Base-by-base conservation (phyloP, 2,329 filamentous ascomycete genomes). In the Diaporthe velutina region DNA sequence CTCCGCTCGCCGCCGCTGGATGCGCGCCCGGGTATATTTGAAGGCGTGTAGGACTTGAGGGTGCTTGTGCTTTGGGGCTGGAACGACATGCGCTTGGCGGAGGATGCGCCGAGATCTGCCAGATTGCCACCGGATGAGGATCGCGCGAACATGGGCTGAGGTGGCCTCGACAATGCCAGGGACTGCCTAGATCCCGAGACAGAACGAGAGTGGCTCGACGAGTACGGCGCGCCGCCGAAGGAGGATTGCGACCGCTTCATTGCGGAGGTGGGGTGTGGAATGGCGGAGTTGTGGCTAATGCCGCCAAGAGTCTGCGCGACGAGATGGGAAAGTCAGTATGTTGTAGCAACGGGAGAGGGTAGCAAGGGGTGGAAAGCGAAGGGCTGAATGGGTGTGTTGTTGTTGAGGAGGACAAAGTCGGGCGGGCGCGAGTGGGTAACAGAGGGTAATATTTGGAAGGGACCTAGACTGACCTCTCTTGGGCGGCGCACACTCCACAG, bases 211-310 rank as follows among this genome's bases (percentile, higher is more conserved):
- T 98, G 94, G 82, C 93, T 92, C 72, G 89, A 88, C 73, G 92
- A 91, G 80, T 90, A 93, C 60, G 90, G 91, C 74, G 88, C 87
- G 80, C 90, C 89, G 80, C 91, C 88, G 81, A 91, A 91, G 77
- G 91, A 92, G 79, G 95, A 96, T 81, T 92, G 97, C 40, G 94
- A 94, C 83, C 97, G 94, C 87, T 99, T 99, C 90, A 99, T 93
- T 54, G 95, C 95, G 54, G 96, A 98, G 38, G 94, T 90, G 12
- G 97, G 96, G 85, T 98, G 95, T 28, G 97, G 97, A 77, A 99
- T 94, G 30, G 92, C 91, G 28, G 94, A 94, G 83, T 95, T 96
- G 83, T 93, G 91, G 83, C 92, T 96, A 81, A 98, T 92, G 78
- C 92, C 93, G 78, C 93, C 96, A 75, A 98, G 91, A 71, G 97